Conservation (phyloP, 768 basidiomycete species). For the Pleurotus salmoneostramineus region DNA sequence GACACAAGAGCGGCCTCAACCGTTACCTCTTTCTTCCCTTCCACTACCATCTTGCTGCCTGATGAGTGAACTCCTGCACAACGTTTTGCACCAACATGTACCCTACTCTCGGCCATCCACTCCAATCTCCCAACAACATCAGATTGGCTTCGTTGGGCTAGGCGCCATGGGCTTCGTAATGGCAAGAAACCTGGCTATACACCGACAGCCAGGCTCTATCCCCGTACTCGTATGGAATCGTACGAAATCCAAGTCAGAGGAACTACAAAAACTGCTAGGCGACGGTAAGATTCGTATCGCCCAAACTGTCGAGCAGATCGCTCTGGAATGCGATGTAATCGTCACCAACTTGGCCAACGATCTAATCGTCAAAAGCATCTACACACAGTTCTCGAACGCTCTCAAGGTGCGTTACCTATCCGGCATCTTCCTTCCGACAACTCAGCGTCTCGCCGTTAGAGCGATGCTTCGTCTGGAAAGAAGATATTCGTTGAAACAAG, state of each 20-base stretch:
- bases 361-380: slow-evolving; percentile 60
- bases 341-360: slow-evolving; percentile 75
- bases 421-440: slow-evolving; percentile 9
- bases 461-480: slow-evolving; percentile 36
- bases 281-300: slow-evolving; percentile 52
- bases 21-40: background rate
- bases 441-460: slow-evolving; percentile 30
- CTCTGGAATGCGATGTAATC: slow-evolving; percentile 66
- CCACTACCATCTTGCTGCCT: background rate
- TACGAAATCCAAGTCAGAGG: slow-evolving; percentile 54
- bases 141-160: slow-evolving; percentile 44
- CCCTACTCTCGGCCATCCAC: slow-evolving; percentile 59
- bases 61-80: slow-evolving; percentile 11
- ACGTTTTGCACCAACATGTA: slow-evolving; percentile 13
- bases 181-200: slow-evolving; percentile 74
- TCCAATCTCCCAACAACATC: slow-evolving; percentile 30
- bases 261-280: slow-evolving; percentile 54
- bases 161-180: slow-evolving; percentile 75
- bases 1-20: background rate
- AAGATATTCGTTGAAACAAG: slow-evolving; percentile 86
- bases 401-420: slow-evolving; percentile 39
- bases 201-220: slow-evolving; percentile 30
- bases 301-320: slow-evolving; percentile 53
- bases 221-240: slow-evolving; percentile 79
- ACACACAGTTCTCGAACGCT: slow-evolving; percentile 53